Percentiles rank a stretch among this genome's conserved stretches.
Conservation (phyloP, 1,139 yeast species). For the Meyerozyma guilliermondii region DNA sequence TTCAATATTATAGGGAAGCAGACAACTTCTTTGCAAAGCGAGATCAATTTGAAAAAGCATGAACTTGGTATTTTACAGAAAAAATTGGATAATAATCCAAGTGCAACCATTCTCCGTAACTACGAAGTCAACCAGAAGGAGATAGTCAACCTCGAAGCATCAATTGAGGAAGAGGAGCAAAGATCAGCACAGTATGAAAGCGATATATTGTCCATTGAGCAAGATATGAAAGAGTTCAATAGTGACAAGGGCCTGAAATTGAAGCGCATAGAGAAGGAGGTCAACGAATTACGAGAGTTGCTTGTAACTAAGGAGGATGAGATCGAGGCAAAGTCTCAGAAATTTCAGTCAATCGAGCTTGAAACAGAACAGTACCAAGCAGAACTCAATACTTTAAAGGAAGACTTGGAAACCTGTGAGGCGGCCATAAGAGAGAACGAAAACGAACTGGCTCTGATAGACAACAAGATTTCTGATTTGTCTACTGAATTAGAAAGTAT, state of each 20-base stretch:
- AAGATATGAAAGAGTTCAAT: slow-evolving; percentile 79
- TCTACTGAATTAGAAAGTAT: slow-evolving; percentile 28
- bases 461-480: slow-evolving; percentile 23
- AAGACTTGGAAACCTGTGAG: slow-evolving; percentile 32
- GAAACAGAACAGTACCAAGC: slow-evolving; percentile 64
- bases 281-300: slow-evolving; percentile 31
- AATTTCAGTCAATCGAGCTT: slow-evolving; percentile 61
- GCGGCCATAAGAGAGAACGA: slow-evolving; percentile 34
- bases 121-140: slow-evolving; percentile 46
- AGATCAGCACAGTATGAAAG: slow-evolving; percentile 19
- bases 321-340: slow-evolving; percentile 44
- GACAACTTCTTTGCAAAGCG: slow-evolving; percentile 60
- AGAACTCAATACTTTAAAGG: slow-evolving; percentile 48
- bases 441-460: slow-evolving; percentile 23
- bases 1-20: slow-evolving; percentile 44
- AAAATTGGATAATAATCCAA: slow-evolving; percentile 57
- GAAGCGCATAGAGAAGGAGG: slow-evolving; percentile 58
- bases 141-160: slow-evolving; percentile 38
- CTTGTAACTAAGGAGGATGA: slow-evolving; percentile 37
- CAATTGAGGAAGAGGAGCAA: slow-evolving; percentile 30
- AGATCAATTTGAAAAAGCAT: slow-evolving; percentile 61
- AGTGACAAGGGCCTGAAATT: slow-evolving; percentile 78
- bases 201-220: slow-evolving; percentile 57
- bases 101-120: slow-evolving; percentile 50
- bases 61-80: slow-evolving; percentile 59